A percentile compares a stretch with the other conserved stretches of the same genome.
phyloP scores from a whole-genome alignment of 768 basidiomycete genomes.

The Lactarius deliciosus region DNA sequence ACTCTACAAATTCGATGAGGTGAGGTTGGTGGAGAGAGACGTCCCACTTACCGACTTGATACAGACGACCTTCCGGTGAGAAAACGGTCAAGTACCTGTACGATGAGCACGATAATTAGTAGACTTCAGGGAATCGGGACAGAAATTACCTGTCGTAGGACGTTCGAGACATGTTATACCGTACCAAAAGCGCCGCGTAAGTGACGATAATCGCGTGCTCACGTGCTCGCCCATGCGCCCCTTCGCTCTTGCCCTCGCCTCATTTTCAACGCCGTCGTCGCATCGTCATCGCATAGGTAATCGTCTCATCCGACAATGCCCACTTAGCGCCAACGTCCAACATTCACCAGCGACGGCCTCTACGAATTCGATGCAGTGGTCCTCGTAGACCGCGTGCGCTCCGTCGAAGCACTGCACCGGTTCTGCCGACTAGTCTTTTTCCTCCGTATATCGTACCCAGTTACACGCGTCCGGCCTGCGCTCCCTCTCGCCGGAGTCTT shows the following conservation, averaged over 20 bases:
- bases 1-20: conserved; percentile 55
- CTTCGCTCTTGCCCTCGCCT: conserved; percentile 46
- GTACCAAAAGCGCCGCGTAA: conserved; percentile 10
- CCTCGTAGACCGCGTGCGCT: conserved; percentile 62
- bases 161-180: conserved; percentile 80
- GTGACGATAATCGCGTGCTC: too few relatives aligned
- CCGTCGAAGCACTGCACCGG: too few relatives aligned
- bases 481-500: conserved; percentile 50
- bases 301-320: neutral
- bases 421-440: neutral
- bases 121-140: neutral
- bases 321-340: neutral
- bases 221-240: neutral
- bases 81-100: conserved; percentile 93
- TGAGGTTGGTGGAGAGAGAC: too few relatives aligned
- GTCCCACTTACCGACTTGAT: conserved; percentile 86
- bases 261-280: conserved; percentile 58
- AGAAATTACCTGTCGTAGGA: conserved; percentile 79
- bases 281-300: conserved; percentile 72
- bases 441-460: conserved; percentile 38
- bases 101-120: neutral
- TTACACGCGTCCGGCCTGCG: conserved; percentile 77
- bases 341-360: conserved; percentile 39
- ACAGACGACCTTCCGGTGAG: conserved; percentile 94
- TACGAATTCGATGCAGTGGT: conserved; percentile 68